Percentiles rank a stretch among this genome's conserved stretches.
phyloP scores from a whole-genome alignment of 352 stramenopile species.

The Phytophthora pseudosyringae region DNA sequence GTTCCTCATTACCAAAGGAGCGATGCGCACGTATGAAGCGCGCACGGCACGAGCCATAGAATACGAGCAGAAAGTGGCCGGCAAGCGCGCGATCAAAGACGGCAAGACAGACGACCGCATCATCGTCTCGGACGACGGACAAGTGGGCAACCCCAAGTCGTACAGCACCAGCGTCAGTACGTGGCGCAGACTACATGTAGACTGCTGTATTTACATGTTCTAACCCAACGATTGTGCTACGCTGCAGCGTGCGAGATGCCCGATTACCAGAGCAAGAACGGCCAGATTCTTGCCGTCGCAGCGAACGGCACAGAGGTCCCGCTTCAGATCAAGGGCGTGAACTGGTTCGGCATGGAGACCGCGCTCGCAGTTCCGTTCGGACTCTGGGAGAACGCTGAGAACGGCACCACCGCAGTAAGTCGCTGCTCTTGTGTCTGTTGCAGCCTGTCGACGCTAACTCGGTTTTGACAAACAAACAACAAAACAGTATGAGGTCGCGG shows the following conservation, averaged over 20 bases:
- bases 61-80: slow-evolving; percentile 47
- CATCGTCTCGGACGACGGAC: slow-evolving; percentile 57
- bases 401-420: slow-evolving; percentile 69
- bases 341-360: slow-evolving; percentile 87
- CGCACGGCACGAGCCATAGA: slow-evolving; percentile 24
- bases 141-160: slow-evolving; percentile 70
- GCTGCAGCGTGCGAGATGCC: slow-evolving; percentile 58
- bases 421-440: neutral
- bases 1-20: slow-evolving; percentile 47
- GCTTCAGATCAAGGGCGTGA: slow-evolving; percentile 78
- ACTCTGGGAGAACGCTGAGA: slow-evolving; percentile 78
- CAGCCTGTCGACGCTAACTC: neutral
- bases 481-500: slow-evolving; percentile 72
- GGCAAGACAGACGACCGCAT: slow-evolving; percentile 39
- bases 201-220: neutral
- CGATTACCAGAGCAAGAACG: slow-evolving; percentile 83
- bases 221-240: neutral
- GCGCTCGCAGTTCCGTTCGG: slow-evolving; percentile 68
- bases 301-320: slow-evolving; percentile 73
- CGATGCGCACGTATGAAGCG: slow-evolving; percentile 37
- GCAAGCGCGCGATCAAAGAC: slow-evolving; percentile 57
- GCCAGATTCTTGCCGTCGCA: slow-evolving; percentile 59
- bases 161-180: slow-evolving; percentile 53
- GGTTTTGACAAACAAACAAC: too few relatives aligned
- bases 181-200: slow-evolving; percentile 1